Evolutionary conservation across 2,329 filamentous ascomycete genomes (phyloP), one percentile per base, ranked within the genome.

Genomic region (Xylariomycetidae sp.): DNA sequence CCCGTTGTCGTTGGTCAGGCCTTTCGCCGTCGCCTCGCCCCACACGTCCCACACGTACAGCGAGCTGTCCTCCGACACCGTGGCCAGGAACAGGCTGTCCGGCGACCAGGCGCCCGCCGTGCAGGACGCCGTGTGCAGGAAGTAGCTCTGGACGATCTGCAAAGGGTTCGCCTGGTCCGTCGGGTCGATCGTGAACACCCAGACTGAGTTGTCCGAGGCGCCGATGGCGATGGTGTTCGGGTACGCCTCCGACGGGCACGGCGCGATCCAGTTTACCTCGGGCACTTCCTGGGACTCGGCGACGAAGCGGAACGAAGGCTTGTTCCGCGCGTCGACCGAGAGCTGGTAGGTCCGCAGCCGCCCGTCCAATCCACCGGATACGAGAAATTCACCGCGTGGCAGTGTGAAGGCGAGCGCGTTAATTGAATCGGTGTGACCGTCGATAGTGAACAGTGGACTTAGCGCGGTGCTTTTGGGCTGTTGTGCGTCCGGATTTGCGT

Each of bases 11-110:
- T 63, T 64, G 30, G 62, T 58, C 7, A 77, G 54, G 19, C 64
- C 65, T 47, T 65, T 64, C 27, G 67, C 82, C 3, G 82, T 81
- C 1, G 85, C 86, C 15, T 80, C 75, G 30, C 87, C 86, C 64
- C 88, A 95, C 11, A 89, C 83, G 54, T 97, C 92, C 78, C 88
- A 96, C 16, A 95, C 89, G 58, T 89, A 90, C 38, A 98, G 72
- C 48, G 82, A 89, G 37, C 80, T 76, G 60, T 97, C 90, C 57
- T 97, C 90, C 27, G 82, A 82, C 4, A 97, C 87, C 0, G 89
- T 96, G 6, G 85, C 87, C 2, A 98, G 74, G 12, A 97, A 67
- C 18, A 80, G 80, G 32, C 92, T 92, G 57, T 96, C 89, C 4
- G 86, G 75, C 0, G 87, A 87, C 89, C 92, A 98, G 2, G 84